phyloP scores from a whole-genome alignment of 805 yeast genomes.

The Nakazawaea holstii region DNA sequence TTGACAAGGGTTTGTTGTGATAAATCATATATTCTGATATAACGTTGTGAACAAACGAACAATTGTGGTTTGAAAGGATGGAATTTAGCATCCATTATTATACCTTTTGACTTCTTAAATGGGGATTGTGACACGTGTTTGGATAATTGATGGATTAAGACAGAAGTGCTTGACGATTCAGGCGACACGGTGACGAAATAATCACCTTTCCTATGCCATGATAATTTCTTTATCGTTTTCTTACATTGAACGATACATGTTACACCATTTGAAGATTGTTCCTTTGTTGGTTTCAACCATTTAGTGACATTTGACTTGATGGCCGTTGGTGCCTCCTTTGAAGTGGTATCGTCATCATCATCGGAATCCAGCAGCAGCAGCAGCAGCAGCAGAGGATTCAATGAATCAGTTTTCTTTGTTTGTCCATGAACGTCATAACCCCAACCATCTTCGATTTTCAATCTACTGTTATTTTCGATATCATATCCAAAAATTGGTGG shows the following conservation, averaged over 20 bases:
- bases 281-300: conserved; percentile 78
- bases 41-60: conserved; percentile 91
- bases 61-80: conserved; percentile 95
- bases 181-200: conserved; percentile 97
- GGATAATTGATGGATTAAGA: conserved; percentile 89
- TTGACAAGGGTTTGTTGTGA: conserved; percentile 79
- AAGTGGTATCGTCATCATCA: conserved; percentile 16
- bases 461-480: conserved; percentile 74
- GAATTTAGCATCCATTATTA: conserved; percentile 92
- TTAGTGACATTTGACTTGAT: conserved; percentile 53
- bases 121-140: conserved; percentile 96
- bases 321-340: conserved; percentile 15
- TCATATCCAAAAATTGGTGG: conserved; percentile 92
- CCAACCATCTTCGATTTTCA: conserved; percentile 84
- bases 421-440: conserved; percentile 56
- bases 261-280: conserved; percentile 58
- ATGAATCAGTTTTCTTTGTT: no score
- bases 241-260: conserved; percentile 58
- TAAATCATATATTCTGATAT: conserved; percentile 84
- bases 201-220: conserved; percentile 98
- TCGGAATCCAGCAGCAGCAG: conserved; percentile 25
- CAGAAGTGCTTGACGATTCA: conserved; percentile 81
- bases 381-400: no score
- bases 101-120: conserved; percentile 87
- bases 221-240: conserved; percentile 63